Evolutionary conservation across 2,329 filamentous ascomycete genomes (phyloP).

Genomic region (Fusarium decemcellulare): DNA sequence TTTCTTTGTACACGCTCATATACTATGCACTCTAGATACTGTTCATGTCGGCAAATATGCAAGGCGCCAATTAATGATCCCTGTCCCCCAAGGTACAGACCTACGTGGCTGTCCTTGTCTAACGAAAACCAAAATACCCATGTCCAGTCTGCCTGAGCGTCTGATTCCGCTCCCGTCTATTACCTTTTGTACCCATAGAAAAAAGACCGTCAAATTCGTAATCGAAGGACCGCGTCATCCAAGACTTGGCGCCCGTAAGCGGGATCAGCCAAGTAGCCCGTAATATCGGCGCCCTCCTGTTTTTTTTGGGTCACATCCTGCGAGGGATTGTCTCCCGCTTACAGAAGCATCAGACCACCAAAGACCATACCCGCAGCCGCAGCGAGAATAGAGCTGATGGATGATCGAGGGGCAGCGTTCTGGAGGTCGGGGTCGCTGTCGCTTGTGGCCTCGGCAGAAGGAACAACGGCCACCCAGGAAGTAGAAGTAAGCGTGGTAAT

Average conservation of each 20-base stretch:
- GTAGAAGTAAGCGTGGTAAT: conserved; percentile 64
- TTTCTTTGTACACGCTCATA: conserved; percentile 37
- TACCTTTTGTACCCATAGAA: conserved; percentile 38
- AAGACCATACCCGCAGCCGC: conserved; percentile 48
- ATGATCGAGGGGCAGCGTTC: conserved; percentile 50
- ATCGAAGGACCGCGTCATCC: conserved; percentile 29
- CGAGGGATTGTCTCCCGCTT: conserved; percentile 10
- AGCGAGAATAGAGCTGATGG: conserved; percentile 41
- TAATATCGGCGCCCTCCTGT: conserved; percentile 15
- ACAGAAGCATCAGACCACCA: conserved; percentile 49
- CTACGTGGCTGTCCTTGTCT: conserved; percentile 36
- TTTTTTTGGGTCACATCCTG: neutral
- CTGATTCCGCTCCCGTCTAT: conserved; percentile 43
- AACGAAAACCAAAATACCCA: conserved; percentile 20
- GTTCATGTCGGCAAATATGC: conserved; percentile 35
- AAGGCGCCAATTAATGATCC: conserved; percentile 38
- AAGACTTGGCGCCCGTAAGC: conserved; percentile 7
- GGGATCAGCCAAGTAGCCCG: conserved; percentile 1
- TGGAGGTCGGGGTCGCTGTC: conserved; percentile 54
- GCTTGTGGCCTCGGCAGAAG: conserved; percentile 48
- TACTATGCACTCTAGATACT: conserved; percentile 42
- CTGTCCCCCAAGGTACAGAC: conserved; percentile 31
- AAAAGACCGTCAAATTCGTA: conserved; percentile 47
- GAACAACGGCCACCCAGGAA: conserved; percentile 62
- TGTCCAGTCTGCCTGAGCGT: conserved; percentile 37